Evolutionary conservation across 805 yeast genomes (phyloP), one percentile per base, ranked within the genome.

Genomic region (Saturnispora sekii): DNA sequence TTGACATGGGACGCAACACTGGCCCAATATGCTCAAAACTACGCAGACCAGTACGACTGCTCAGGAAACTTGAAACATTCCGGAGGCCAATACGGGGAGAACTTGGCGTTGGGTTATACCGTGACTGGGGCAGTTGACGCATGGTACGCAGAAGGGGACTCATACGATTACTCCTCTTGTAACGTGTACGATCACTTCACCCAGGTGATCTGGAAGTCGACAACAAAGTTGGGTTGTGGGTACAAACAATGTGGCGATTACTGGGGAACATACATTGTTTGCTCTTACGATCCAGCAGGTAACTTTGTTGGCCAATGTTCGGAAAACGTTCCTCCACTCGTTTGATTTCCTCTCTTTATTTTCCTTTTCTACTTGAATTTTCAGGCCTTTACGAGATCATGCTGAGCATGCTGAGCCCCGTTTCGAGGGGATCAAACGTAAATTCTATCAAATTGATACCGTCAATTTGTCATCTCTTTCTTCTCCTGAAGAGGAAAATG

Each of bases 211-310:
- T 84, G 94, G 94, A 74, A 74, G 50, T 54, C 69, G 7, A 65
- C 83, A 35, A 63, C 75, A 8, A 63, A 73, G 51, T 62, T 84
- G 15, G 94, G 93, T 41, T 84, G 94, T 69, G 86, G 77, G 43
- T 60, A 58, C 48, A 71, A 73, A 35, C 48, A 58, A 40, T 77
- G 82, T 61, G 56, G 62, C 55, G 63, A 63, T 46, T 62, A 55
- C 32, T 74, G 77, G 74, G 68, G 74, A 29, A 65, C 68, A 53
- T 85, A 84, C 65, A 68, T 82, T 45, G 74, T 84, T 50, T 87
- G 96, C 63, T 77, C 81, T 43, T 87, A 88, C 62, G 69, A 74
- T 58, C 81, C 88, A 31, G 79, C 88, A 31, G 96, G 96, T 54
- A 87, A 87, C 67, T 63, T 69, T 45, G 69, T 55, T 77, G 59